Evolutionary conservation across 495 filamentous ascomycete genomes (phyloP), one percentile per base, ranked within the genome.

Genomic region (Sporormia fimetaria): DNA sequence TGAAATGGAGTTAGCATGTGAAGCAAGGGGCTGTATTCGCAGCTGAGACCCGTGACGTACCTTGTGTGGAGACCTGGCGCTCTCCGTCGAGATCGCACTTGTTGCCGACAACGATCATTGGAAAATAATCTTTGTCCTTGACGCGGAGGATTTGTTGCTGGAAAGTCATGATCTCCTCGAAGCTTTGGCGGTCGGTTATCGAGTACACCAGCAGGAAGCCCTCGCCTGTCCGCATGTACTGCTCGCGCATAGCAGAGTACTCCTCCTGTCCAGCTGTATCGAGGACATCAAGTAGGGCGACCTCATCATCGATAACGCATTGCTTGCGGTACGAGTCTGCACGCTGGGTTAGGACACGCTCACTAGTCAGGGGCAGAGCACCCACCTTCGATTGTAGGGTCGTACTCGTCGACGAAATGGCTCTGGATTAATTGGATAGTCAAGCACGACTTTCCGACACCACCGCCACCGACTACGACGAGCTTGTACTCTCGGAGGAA

Each of bases 161-260:
- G 63, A 95, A 95, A 24, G 86, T 94, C 63, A 83, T 76, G 60
- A 98, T 96, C 67, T 98, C 92, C 61, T 96, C 87, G 59, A 96
- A 96, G 48, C 83, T 90, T 63, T 94, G 86, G 52, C 88, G 75
- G 57, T 88, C 95, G 10, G 83, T 95, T 67, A 98, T 98, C 37
- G 83, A 95, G 70, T 95, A 98, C 51, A 98, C 86, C 15, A 98
- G 75, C 49, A 98, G 73, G 67, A 98, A 98, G 29, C 90, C 90
- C 67, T 98, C 90, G 57, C 90, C 90, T 24, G 92, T 98, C 54
- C 90, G 81, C 90, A 98, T 98, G 72, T 98, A 98, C 68, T 98
- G 90, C 68, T 98, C 90, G 49, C 90, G 77, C 90, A 98, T 98
- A 37, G 90, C 90, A 25, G 87, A 94, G 68, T 98, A 98, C 66